Base-by-base conservation (phyloP, 371 early-diverging fungal species). In the Basidiobolus meristosporus region DNA sequence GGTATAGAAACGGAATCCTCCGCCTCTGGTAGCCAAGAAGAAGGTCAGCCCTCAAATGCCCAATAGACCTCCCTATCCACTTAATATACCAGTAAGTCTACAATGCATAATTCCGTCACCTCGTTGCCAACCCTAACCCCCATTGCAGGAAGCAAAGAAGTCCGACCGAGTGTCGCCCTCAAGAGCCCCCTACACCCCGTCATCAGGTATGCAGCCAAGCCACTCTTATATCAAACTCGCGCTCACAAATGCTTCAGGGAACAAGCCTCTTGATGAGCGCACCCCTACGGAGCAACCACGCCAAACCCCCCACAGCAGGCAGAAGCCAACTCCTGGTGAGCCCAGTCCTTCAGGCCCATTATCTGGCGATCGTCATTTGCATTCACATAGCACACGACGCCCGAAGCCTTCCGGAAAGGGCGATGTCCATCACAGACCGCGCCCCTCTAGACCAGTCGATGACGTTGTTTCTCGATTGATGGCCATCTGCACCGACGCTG, bases 401-500 rank as follows among this genome's bases (percentile, higher is more conserved):
- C 3, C 29, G 46, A 16, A 38, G 36, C 21, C 37, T 39, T 9
- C 26, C 3, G 26, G 26, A 9, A 26, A 26, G 26, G 9, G 9
- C 9, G 26, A 26, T 3, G 26, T 9, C 5, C 26, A 26, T 29
- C 39, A 33, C 31, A 38, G 51, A 20, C 43, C 38, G 42, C 39
- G 43, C 14, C 32, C 51, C 44, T 43, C 51, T 38, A 16, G 45
- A 9, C 26, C 26, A 49, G 34, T 46, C 0, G 73, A 70, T 26
- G 85, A 87, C 36, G 68, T 96, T n/a, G 72, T 96, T 38, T 77
- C 75, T 16, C 69, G 80, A 20, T 65, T 96, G 17, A 63, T 70
- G 47, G 76, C 80, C 4, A 80, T 96, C 32, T 90, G 90, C 58
- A 89, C 81, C 28, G 77, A 75, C 40, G 88, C 77, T 19, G 91